Base-by-base conservation (phyloP, 2,329 filamentous ascomycete genomes). In the Hypomyces perniciosus region DNA sequence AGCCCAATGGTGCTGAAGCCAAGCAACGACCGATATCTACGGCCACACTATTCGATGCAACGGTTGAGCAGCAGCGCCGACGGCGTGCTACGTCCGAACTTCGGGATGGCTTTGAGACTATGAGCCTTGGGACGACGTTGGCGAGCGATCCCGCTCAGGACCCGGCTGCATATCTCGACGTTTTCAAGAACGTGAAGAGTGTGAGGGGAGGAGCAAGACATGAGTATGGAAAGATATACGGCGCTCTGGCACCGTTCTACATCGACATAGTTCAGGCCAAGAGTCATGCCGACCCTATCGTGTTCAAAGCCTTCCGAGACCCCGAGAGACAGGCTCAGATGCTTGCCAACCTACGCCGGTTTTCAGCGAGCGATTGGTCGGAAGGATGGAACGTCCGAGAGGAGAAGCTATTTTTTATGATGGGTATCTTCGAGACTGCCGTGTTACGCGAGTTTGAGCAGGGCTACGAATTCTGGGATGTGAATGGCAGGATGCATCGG, bases 361-460 rank as follows among this genome's bases (percentile, higher is more conserved):
- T 99, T 68, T 77, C 86, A 8, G 83, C 82, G 61, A 90, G 88
- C 62, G 93, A 99, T 66, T 88, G 81, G 72, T 78, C 88, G 0
- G 73, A 85, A 51, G 91, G 90, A 2, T 91, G 86, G 75, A 68
- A 73, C 44, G 76, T 82, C 58, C 76, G 92, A 40, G 81, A 87
- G 60, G 82, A 86, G 55, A 88, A 85, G 62, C 72, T 99, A 20
- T 74, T 80, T 35, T 79, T 77, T 27, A 90, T 95, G 79, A 81
- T 85, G 57, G 79, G 79, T 35, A 84, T 93, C 53, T 99, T 99
- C 61, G 92, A 97, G 69, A 90, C 85, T 51, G 90, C 91, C 4
- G 91, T 95, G 4, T 72, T 96, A 46, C 81, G 87, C 44, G 93
- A 99, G 66, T 99, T 99, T 59, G 88, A 95, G 68, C 87, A 93